Evolutionary conservation across 495 filamentous ascomycete species (phyloP), one percentile per base, ranked within the genome.

Genomic region (Penicillium roqueforti): DNA sequence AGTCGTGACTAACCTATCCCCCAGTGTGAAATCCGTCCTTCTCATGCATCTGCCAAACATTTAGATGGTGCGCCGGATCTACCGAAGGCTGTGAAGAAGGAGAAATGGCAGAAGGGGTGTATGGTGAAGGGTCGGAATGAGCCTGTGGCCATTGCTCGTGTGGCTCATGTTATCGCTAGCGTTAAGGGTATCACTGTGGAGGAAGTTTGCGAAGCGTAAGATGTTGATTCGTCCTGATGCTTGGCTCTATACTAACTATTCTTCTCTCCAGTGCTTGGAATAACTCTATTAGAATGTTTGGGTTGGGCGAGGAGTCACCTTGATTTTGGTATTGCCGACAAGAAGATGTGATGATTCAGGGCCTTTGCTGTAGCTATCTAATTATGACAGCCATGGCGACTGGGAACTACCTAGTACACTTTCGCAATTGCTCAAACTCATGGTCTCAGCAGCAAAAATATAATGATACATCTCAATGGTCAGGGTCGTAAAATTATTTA

Each of bases 71-170:
- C 76, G 3, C 72, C 75, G 3, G 55, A 67, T 8, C 53, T 80
- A 26, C 76, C 76, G 1, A 79, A 76, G 54, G 68, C 77, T n/a
- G 84, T 96, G 34, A 97, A 96, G 76, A 97, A 97, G 69, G 93
- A 98, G 70, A 95, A 86, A 69, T 98, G 87, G 83, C 80, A 80
- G 38, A 81, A 88, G 63, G 91, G 89, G 0, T 68, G 69, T 4
- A 88, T 95, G 84, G 81, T 97, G 18, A 97, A 96, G 71, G 89
- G 92, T 1, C 79, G 93, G 19, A 98, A 97, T 68, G 93, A 98
- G 71, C 87, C 91, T 22, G 87, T 84, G 61, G 83, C 83, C 38
- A 96, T 97, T 53, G 77, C 83, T 47, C 83, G 83, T 36, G 89
- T 98, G n/a, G 93, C 88, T 11, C 82, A 84, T 65, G 88, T 89